A percentile compares a stretch with the other conserved stretches of the same genome.
Evolutionary conservation across 2,329 filamentous ascomycete genomes (phyloP).

Genomic region (Trichophyton schoenleinii): DNA sequence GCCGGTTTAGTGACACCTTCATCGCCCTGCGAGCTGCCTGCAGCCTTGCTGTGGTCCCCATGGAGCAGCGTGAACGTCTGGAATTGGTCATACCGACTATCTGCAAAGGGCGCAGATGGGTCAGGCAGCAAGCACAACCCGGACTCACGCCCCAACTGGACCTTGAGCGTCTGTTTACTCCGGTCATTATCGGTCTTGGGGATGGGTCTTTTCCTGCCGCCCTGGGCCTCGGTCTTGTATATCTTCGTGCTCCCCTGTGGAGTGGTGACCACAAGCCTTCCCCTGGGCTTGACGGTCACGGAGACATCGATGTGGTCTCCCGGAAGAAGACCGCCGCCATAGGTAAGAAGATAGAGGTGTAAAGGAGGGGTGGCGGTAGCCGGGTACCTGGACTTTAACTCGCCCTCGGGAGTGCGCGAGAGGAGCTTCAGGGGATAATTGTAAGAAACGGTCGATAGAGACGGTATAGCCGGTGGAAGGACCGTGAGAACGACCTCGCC

Average conservation of each 20-base stretch:
- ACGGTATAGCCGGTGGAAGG: conserved; percentile 58
- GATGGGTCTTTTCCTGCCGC: conserved; percentile 28
- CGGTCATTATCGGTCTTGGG: conserved; percentile 22
- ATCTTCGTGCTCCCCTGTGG: conserved; percentile 82
- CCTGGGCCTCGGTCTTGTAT: conserved; percentile 57
- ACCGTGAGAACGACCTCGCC: conserved; percentile 63
- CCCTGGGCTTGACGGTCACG: conserved; percentile 50
- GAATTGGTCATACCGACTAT: conserved; percentile 69
- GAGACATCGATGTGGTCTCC: conserved; percentile 69
- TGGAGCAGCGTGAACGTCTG: conserved; percentile 56
- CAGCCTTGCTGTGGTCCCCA: not conserved
- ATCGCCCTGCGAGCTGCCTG: not conserved
- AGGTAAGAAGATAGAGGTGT: conserved; percentile 81
- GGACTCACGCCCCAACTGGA: conserved; percentile 36
- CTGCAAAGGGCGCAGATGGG: conserved; percentile 79
- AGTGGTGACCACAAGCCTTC: conserved; percentile 52
- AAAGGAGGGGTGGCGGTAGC: conserved; percentile 42
- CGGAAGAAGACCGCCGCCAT: conserved; percentile 83
- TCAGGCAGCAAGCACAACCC: conserved; percentile 63
- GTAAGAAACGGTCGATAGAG: conserved; percentile 64
- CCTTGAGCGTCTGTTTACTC: conserved; percentile 39
- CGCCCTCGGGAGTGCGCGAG: conserved; percentile 55
- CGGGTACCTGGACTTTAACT: conserved; percentile 36
- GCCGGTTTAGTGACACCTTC: not conserved
- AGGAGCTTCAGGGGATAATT: conserved; percentile 94